These are phyloP conservation scores for Phytophthora citricola DNA, from an alignment of 352 stramenopile species.

Conservation along the genomic window DNA sequence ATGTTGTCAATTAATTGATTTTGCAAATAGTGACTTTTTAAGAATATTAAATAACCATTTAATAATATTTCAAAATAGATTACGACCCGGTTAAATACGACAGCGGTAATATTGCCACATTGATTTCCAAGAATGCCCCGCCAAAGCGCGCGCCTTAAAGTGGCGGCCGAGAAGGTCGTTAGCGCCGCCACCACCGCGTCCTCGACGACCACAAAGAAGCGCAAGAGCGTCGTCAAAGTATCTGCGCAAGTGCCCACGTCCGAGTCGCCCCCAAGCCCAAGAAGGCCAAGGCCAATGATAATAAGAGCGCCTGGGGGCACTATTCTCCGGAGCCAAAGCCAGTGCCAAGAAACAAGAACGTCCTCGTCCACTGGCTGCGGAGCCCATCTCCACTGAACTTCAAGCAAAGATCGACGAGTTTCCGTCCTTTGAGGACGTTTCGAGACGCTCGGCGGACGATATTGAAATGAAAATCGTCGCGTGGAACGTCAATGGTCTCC, in stretches of 20 bases:
- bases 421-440: conserved; percentile 59
- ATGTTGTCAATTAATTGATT: too few species aligned
- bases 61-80: too few species aligned
- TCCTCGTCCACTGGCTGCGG: conserved; percentile 29
- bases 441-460: conserved; percentile 15
- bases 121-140: conserved; percentile 25
- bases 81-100: background rate
- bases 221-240: conserved; percentile 21
- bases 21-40: too few species aligned
- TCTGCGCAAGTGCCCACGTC: conserved; percentile 2
- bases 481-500: conserved; percentile 89
- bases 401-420: conserved; percentile 58
- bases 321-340: conserved; percentile 40
- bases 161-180: conserved; percentile 28
- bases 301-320: conserved; percentile 49
- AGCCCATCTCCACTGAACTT: conserved; percentile 44
- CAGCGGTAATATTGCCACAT: too few species aligned
- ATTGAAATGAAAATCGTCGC: conserved; percentile 60
- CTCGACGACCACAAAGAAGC: conserved; percentile 17
- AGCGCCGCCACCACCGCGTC: conserved; percentile 3
- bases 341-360: conserved; percentile 22
- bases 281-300: conserved; percentile 21
- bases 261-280: conserved; percentile 1
- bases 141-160: conserved; percentile 48
- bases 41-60: too few species aligned